Evolutionary conservation across 2,329 filamentous ascomycete species (phyloP), one percentile per base, ranked within the genome.

Genomic region (Diatrype stigma): DNA sequence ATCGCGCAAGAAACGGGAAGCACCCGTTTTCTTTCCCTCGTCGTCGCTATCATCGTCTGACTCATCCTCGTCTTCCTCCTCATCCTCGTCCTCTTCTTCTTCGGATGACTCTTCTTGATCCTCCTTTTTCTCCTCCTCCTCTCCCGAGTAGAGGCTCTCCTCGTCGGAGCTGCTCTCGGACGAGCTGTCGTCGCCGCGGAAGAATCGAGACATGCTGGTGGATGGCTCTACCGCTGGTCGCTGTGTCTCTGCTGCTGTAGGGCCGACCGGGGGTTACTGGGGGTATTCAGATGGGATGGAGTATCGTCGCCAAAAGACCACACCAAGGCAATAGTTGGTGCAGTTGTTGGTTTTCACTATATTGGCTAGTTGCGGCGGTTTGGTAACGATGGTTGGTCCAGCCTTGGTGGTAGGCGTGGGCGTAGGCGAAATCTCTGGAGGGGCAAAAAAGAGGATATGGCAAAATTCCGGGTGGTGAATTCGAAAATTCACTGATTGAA

Each of bases 91-190:
- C 28, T 78, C 78, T 47, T 78, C 74, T 54, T 81, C 78, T 47
- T 78, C 74, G 54, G 80, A 76, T 45, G 74, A 75, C 44, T 77
- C 73, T 28, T 74, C 73, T 54, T 77, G 67, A 63, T 84, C 73
- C 59, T 85, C 75, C 58, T 75, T 69, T 59, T 74, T 70, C 60
- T 79, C 75, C 66, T 85, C 81, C 70, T 89, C 87, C 72, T 85
- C 85, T 63, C 87, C 86, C 63, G 81, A 84, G 84, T 95, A 95
- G 75, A 96, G 86, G 75, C 92, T 87, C 78, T 97, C 92, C 80
- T 97, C 93, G 64, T 96, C 93, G 67, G 90, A 96, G 81, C 90
- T 90, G 78, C 84, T 92, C 75, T 96, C 92, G 80, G 85, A 90
- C 68, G 93, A 96, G 84, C 92, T 96, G 75, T 96, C 92, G 78